phyloP scores from a whole-genome alignment of 2,329 filamentous ascomycete genomes.

The Neodidymelliopsis sp. region DNA sequence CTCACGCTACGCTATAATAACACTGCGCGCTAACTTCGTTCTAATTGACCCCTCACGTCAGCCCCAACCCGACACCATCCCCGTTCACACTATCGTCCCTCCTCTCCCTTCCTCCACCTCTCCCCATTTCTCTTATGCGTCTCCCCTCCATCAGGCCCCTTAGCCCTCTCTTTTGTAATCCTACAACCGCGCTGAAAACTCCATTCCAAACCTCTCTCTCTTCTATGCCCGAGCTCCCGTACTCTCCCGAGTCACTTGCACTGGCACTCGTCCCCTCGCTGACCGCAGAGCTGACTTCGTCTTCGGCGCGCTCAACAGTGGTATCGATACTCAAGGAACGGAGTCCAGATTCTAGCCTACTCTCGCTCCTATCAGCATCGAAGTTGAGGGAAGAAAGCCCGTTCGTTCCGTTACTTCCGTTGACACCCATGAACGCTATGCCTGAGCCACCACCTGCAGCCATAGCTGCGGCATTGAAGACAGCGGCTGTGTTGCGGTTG shows the following conservation, averaged over 20 bases:
- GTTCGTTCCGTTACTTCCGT: constrained; percentile 41
- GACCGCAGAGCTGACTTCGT: constrained; percentile 46
- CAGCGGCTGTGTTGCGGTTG: constrained; percentile 90
- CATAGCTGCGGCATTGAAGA: constrained; percentile 99
- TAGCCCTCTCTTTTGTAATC: constrained; percentile 90
- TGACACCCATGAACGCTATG: constrained; percentile 66
- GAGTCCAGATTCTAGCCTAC: constrained; percentile 44
- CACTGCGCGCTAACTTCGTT: too few species aligned
- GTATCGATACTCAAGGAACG: constrained; percentile 60
- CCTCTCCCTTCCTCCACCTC: constrained; percentile 35
- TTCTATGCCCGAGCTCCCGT: constrained; percentile 44
- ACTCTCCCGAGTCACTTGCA: constrained; percentile 44
- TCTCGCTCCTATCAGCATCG: constrained; percentile 24
- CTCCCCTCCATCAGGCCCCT: constrained; percentile 94
- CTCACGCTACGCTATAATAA: too few species aligned
- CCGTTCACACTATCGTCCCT: constrained; percentile 15
- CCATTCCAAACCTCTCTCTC: constrained; percentile 77
- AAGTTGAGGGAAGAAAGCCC: constrained; percentile 23
- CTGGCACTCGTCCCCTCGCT: constrained; percentile 40
- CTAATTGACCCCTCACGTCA: too few species aligned
- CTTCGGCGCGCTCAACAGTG: constrained; percentile 49
- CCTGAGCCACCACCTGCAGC: constrained; percentile 90
- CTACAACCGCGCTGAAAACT: constrained; percentile 88
- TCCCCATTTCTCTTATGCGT: constrained; percentile 77
- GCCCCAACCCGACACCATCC: constrained; percentile 12